Percentiles rank a stretch among this genome's conserved stretches.
Conservation (phyloP, 257 asterid species). For the Penstemon barbatus region DNA sequence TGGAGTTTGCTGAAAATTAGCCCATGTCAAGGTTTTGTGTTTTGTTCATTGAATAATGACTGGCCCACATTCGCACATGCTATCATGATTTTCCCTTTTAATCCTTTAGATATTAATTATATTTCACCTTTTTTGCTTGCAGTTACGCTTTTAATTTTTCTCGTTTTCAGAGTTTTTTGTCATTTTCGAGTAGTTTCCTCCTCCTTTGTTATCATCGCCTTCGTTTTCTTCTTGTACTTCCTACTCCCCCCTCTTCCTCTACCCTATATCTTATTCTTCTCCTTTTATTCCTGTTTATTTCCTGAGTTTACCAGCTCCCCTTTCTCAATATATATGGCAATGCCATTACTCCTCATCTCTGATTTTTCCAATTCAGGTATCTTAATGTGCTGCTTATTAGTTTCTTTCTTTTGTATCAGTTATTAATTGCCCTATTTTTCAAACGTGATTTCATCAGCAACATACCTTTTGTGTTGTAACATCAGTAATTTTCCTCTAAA, state of each 20-base stretch:
- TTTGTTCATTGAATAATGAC: constrained; percentile 16
- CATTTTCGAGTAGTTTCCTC: constrained; percentile 23
- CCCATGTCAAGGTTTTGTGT: constrained; percentile 20
- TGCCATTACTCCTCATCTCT: constrained; percentile 12
- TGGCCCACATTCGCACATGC: constrained; percentile 21
- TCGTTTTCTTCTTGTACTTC: constrained; percentile 15
- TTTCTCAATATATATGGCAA: constrained; percentile 21
- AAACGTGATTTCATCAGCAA: constrained; percentile 14
- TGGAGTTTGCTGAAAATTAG: constrained; percentile 8
- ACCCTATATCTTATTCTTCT: constrained; percentile 17
- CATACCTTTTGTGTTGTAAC: neutral
- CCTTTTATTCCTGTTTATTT: constrained; percentile 16
- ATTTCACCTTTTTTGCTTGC: constrained; percentile 29
- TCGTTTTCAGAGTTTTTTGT: constrained; percentile 25
- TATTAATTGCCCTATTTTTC: constrained; percentile 16
- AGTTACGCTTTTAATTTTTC: constrained; percentile 16
- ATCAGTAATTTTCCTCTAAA: constrained; percentile 5
- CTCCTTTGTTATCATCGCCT: constrained; percentile 37
- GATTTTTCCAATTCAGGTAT: constrained; percentile 29
- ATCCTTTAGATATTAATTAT: constrained; percentile 30
- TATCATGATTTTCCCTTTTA: constrained; percentile 27
- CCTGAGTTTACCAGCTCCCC: constrained; percentile 3
- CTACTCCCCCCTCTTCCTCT: constrained; percentile 4
- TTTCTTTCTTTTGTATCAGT: constrained; percentile 13
- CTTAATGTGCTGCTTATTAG: constrained; percentile 15